phyloP scores from a whole-genome alignment of 2,329 filamentous ascomycete genomes.

The Ophiostoma sp. region DNA sequence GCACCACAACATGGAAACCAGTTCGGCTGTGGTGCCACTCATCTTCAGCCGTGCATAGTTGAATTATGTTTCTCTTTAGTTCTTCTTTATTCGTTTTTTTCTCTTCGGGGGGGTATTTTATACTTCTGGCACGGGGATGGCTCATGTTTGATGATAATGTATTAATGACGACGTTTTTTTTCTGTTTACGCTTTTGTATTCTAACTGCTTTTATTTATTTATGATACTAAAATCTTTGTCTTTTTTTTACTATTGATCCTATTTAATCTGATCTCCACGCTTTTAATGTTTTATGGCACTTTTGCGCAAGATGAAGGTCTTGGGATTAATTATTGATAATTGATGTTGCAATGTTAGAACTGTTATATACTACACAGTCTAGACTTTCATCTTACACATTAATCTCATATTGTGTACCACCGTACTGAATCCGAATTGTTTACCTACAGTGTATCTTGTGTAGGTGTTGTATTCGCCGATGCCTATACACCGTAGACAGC shows the following conservation, averaged over 20 bases:
- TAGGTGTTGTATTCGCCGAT: not conserved
- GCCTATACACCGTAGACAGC: not conserved
- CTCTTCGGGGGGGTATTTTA: not conserved
- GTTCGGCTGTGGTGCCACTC: conserved; percentile 30
- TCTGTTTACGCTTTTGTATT: not conserved
- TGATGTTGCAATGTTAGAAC: too few species aligned
- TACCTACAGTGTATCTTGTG: not conserved
- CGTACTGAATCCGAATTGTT: not conserved
- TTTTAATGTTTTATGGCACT: not conserved
- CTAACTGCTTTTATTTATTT: not conserved
- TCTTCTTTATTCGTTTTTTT: not conserved
- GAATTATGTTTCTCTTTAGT: too few species aligned
- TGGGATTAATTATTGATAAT: too few species aligned
- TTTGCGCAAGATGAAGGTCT: too few species aligned
- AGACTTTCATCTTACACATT: not conserved
- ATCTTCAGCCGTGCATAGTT: not conserved
- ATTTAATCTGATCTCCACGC: too few species aligned
- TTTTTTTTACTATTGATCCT: too few species aligned
- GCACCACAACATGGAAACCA: conserved; percentile 44
- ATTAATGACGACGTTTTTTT: not conserved
- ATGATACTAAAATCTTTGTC: not conserved
- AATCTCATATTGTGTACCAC: not conserved
- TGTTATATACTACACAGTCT: not conserved
- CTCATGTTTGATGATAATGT: not conserved
- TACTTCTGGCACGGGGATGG: not conserved